Evolutionary conservation across 192 early-diverging fungal genomes (phyloP), one percentile per base, ranked within the genome.

Genomic region (Coemansia sp.): DNA sequence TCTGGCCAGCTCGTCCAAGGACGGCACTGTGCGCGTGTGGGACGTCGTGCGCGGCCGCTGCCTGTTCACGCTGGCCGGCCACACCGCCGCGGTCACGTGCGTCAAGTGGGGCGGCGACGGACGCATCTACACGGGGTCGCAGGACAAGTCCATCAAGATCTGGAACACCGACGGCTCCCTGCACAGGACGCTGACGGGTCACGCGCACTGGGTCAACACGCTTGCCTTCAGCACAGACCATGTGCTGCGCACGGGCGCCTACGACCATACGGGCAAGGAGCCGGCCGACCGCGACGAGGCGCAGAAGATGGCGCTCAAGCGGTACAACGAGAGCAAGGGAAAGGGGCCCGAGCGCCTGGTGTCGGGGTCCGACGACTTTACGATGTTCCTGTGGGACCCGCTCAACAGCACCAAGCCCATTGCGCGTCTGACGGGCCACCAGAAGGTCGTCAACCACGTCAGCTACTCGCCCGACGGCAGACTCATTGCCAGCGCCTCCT

Each of bases 191-290:
- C 82, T 98, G 45, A 83, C 89, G 37, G 97, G 97, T 56, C 95
- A 98, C 75, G 97, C 92, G 13, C 97, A 98, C 77, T 97, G 95
- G 97, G 93, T 99, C 15, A 99, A 97, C 67, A 93, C 93, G 21
- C 71, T 99, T 66, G 92, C 97, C 4, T 75, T 98, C 9, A 93
- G 89, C 72, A 97, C 94, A 13, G 97, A 99, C 64, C 93, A 90
- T 79, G 87, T 93, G 10, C 77, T 96, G 59, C 88, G 97, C 49
- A 97, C 93, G 13, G 97, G 95, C 18, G 89, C 92, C 2, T 92
- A 87, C 70, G 97, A 99, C 79, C 93, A 96, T 64, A 95, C 91
- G 9, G 87, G 87, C 48, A 87, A 78, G 44, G 70, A 68, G 16
- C 89, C 88, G 52, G 73, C 75, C 43, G 81, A 79, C 43, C 74